These are phyloP conservation scores for Ceratobasidium sp. DNA, from an alignment of 1,284 basidiomycete species.

Conservation along the genomic window DNA sequence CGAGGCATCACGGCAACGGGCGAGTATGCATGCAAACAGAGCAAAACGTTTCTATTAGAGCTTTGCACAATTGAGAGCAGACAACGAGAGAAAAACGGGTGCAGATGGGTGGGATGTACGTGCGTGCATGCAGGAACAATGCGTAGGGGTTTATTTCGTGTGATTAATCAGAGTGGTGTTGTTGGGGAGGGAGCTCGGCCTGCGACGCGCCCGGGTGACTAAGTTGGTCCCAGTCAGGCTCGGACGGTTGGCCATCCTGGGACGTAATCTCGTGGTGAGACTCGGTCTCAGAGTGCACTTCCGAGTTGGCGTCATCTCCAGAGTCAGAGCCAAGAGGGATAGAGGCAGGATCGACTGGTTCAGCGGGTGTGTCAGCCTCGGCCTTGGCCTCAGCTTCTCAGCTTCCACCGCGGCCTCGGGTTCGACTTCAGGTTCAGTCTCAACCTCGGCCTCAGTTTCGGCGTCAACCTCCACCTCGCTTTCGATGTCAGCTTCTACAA, in stretches of 20 bases:
- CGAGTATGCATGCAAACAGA: conserved; percentile 42
- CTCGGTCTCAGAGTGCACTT: conserved; percentile 21
- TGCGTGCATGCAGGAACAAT: conserved; percentile 9
- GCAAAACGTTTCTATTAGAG: conserved; percentile 73
- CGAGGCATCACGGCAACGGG: conserved; percentile 53
- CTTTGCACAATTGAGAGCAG: conserved; percentile 39
- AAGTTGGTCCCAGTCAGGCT: conserved; percentile 86
- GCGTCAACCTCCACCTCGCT: conserved; percentile 35
- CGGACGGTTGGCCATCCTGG: conserved; percentile 75
- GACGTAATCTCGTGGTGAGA: conserved; percentile 62
- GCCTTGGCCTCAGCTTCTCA: conserved; percentile 50
- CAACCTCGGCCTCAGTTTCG: conserved; percentile 36
- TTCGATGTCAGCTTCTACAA: conserved; percentile 13
- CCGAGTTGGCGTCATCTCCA: conserved; percentile 20
- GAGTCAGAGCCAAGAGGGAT: conserved; percentile 17
- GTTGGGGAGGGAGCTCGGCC: conserved; percentile 57
- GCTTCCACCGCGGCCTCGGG: conserved; percentile 20
- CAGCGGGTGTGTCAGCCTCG: not conserved
- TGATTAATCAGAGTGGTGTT: conserved; percentile 25
- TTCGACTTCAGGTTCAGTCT: conserved; percentile 25
- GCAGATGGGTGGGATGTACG: conserved; percentile 41
- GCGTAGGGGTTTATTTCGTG: conserved; percentile 7
- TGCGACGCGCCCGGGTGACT: conserved; percentile 74
- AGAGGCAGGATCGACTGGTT: conserved; percentile 10
- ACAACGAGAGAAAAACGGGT: conserved; percentile 49